phyloP scores from a whole-genome alignment of 1,139 yeast genomes.

The Geotrichum fermentans region DNA sequence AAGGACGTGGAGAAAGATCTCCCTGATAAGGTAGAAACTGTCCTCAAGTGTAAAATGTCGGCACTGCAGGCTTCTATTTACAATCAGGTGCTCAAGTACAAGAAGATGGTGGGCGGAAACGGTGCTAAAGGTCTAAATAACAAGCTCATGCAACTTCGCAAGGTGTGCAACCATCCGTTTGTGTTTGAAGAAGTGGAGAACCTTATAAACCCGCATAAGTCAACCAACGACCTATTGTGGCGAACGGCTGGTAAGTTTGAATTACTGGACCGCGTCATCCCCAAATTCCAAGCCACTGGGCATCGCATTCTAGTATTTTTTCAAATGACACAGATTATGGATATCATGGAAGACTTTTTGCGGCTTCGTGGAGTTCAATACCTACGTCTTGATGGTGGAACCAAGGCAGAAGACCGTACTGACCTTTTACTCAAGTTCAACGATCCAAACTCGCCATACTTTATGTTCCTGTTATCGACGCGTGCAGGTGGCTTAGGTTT shows the following conservation, averaged over 20 bases:
- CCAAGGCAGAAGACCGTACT: conserved; percentile 93
- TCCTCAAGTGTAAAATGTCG: conserved; percentile 90
- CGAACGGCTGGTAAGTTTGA: conserved; percentile 92
- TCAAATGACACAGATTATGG: conserved; percentile 98
- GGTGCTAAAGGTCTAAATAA: conserved; percentile 91
- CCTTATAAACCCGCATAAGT: conserved; percentile 69
- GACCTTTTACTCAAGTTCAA: conserved; percentile 77
- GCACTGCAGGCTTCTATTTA: conserved; percentile 75
- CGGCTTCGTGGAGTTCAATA: conserved; percentile 70
- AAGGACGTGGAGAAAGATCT: conserved; percentile 96
- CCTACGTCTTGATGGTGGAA: conserved; percentile 83
- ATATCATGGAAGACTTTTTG: conserved; percentile 93
- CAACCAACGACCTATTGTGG: conserved; percentile 64
- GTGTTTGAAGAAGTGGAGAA: conserved; percentile 94
- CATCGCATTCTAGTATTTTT: conserved; percentile 91
- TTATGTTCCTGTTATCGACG: conserved; percentile 83
- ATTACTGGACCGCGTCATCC: conserved; percentile 77
- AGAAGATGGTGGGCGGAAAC: conserved; percentile 70
- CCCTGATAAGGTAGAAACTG: conserved; percentile 93
- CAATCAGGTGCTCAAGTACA: conserved; percentile 87
- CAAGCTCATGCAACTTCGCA: conserved; percentile 92
- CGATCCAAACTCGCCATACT: conserved; percentile 81
- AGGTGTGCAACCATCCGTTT: conserved; percentile 95
- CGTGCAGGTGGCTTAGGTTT: conserved; percentile 98
- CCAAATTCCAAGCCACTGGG: conserved; percentile 79